A percentile compares a stretch with the other conserved stretches of the same genome.
phyloP scores from a whole-genome alignment of 2,329 filamentous ascomycete species.

The Penicillium sp. region DNA sequence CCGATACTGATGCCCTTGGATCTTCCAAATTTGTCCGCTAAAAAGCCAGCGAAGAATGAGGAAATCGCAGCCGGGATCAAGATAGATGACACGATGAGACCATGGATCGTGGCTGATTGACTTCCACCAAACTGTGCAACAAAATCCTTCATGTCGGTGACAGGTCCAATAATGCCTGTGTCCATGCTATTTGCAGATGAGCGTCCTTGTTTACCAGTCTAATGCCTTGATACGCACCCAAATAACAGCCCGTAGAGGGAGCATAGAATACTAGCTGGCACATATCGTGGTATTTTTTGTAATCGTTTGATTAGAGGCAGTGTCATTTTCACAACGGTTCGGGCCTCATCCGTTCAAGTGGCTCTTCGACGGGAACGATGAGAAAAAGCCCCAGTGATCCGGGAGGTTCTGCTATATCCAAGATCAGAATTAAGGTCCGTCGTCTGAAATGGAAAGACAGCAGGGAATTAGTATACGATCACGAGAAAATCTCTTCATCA shows the following conservation, averaged over 20 bases:
- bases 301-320: neutral
- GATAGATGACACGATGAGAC: constrained; percentile 61
- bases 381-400: neutral
- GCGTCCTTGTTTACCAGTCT: neutral
- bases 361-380: neutral
- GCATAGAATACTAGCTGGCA: neutral
- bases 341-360: neutral
- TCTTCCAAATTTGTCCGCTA: constrained; percentile 56
- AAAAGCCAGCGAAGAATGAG: constrained; percentile 59
- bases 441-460: no score
- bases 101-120: constrained; percentile 55
- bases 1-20: constrained; percentile 53
- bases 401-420: neutral
- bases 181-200: constrained; percentile 36
- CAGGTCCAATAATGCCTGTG: constrained; percentile 60
- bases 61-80: constrained; percentile 60
- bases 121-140: constrained; percentile 49
- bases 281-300: neutral
- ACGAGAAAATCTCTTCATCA: neutral
- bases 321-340: neutral
- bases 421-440: no score
- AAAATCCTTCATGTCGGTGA: constrained; percentile 61
- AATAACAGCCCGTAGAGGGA: constrained; percentile 4
- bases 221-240: constrained; percentile 12
- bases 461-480: neutral